phyloP scores from a whole-genome alignment of 345 rosid genomes.

The Luvunga scandens region DNA sequence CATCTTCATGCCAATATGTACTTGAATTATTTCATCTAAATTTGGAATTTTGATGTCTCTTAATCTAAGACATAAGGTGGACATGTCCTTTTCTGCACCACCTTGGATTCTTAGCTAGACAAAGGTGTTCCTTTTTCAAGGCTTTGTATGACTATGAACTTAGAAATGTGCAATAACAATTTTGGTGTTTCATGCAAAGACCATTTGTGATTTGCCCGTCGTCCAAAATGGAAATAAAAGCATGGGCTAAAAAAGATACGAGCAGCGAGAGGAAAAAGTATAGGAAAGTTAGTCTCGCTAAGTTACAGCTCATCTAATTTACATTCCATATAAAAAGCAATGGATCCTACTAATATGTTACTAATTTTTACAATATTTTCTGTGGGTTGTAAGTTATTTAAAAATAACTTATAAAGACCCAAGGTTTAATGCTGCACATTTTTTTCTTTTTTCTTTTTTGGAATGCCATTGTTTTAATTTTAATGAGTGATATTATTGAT shows the following conservation, averaged over 20 bases:
- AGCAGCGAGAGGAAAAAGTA: not conserved
- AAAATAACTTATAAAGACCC: too few relatives aligned
- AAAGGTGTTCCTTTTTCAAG: constrained; percentile 14
- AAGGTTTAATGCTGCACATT: not conserved
- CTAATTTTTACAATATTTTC: too few relatives aligned
- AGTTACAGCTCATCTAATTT: too few relatives aligned
- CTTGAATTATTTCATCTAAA: not conserved
- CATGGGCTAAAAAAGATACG: not conserved
- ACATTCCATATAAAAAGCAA: too few relatives aligned
- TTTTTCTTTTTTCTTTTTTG: too few relatives aligned
- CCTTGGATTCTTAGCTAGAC: not conserved
- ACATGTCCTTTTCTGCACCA: constrained; percentile 15
- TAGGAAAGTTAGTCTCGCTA: too few relatives aligned
- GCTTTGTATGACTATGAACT: not conserved
- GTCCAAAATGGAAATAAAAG: not conserved
- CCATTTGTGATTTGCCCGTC: not conserved
- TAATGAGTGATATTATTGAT: not conserved
- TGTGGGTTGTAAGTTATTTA: too few relatives aligned
- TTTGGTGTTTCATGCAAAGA: too few relatives aligned
- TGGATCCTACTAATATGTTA: too few relatives aligned
- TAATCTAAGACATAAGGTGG: constrained; percentile 22
- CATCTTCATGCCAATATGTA: not conserved
- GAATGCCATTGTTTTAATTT: too few relatives aligned
- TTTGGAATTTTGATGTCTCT: constrained; percentile 15
- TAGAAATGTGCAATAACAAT: not conserved